Percentiles rank a stretch among this genome's conserved stretches.
Conservation (phyloP, 768 basidiomycete genomes). For the Podaxis sp. region DNA sequence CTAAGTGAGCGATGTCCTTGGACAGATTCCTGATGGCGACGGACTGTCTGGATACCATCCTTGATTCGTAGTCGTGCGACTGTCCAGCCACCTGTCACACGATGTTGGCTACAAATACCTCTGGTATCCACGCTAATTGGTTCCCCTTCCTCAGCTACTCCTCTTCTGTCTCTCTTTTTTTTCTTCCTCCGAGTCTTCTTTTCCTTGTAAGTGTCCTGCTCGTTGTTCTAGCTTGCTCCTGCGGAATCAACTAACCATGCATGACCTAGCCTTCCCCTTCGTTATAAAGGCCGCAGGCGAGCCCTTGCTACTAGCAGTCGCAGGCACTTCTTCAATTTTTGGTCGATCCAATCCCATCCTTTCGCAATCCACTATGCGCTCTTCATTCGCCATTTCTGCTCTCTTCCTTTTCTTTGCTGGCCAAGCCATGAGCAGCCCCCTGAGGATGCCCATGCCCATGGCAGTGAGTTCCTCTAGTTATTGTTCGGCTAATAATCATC, state of each 20-base stretch:
- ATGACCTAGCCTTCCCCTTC: constrained; percentile 16
- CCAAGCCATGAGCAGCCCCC: constrained; percentile 41
- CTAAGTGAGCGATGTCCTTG: not conserved
- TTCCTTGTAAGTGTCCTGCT: not conserved
- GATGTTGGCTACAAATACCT: constrained; percentile 19
- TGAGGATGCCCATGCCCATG: constrained; percentile 38
- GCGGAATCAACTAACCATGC: constrained; percentile 17
- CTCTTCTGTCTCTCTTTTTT: constrained; percentile 20
- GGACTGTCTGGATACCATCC: not conserved
- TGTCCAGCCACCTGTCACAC: constrained; percentile 14
- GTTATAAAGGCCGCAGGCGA: constrained; percentile 31
- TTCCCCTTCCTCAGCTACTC: not conserved
- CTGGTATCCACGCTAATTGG: constrained; percentile 16
- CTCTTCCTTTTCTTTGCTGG: constrained; percentile 43
- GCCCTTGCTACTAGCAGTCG: constrained; percentile 27
- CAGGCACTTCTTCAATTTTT: constrained; percentile 18
- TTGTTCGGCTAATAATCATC: not conserved
- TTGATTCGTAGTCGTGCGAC: not conserved
- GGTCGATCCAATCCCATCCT: constrained; percentile 14
- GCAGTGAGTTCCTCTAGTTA: constrained; percentile 29
- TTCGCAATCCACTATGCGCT: constrained; percentile 42
- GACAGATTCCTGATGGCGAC: not conserved
- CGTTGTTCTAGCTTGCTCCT: not conserved
- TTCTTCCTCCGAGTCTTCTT: constrained; percentile 18
- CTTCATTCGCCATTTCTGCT: constrained; percentile 36